Percentiles rank a stretch among this genome's conserved stretches.
Conservation (phyloP, 148 eudicot species). For the Euryodendron excelsum region DNA sequence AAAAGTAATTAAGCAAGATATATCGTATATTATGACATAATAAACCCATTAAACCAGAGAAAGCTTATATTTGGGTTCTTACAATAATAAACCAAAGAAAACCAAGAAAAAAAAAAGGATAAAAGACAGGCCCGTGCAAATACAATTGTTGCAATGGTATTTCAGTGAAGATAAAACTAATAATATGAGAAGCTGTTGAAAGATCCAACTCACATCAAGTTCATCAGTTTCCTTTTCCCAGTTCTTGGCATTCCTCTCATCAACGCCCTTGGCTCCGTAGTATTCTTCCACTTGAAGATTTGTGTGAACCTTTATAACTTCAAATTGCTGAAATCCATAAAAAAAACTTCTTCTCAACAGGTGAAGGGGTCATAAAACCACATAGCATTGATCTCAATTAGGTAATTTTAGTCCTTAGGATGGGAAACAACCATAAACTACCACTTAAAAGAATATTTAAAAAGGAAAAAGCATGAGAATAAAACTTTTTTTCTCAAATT, state of each 20-base stretch:
- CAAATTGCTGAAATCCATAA: constrained; percentile 39
- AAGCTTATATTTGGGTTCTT: background rate
- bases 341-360: no score
- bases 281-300: constrained; percentile 44
- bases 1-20: background rate
- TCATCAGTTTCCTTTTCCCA: constrained; percentile 52
- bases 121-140: background rate
- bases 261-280: constrained; percentile 53
- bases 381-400: no score
- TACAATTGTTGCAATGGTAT: background rate
- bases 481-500: background rate
- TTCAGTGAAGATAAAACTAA: background rate
- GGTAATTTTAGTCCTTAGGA: no score
- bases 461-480: background rate
- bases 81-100: background rate
- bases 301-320: constrained; percentile 40
- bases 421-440: no score
- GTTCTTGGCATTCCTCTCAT: constrained; percentile 35
- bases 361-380: no score
- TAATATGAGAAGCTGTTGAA: background rate
- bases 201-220: constrained; percentile 43
- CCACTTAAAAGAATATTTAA: background rate
- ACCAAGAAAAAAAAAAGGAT: background rate
- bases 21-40: background rate
- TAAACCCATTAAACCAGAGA: background rate